These are phyloP conservation scores for Geosmithia putterillii DNA, from an alignment of 2,329 filamentous ascomycete species.

Conservation along the genomic window DNA sequence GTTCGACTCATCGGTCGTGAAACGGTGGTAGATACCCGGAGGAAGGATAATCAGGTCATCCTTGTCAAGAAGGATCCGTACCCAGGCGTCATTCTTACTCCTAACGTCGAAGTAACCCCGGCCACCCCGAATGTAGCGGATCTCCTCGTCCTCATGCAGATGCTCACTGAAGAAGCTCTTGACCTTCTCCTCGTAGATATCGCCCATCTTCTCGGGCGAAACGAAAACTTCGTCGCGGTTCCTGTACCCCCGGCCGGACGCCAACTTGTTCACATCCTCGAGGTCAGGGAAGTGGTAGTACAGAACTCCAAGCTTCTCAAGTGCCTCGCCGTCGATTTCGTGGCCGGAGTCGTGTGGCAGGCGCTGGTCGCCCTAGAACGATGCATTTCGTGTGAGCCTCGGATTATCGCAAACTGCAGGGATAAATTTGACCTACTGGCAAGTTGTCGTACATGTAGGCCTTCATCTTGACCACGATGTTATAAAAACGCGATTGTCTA, in stretches of 20 bases:
- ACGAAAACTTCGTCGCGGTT: conserved; percentile 92
- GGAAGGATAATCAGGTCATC: conserved; percentile 87
- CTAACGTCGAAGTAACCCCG: conserved; percentile 90
- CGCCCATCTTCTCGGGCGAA: conserved; percentile 75
- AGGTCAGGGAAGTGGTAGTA: conserved; percentile 59
- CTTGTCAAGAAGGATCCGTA: conserved; percentile 74
- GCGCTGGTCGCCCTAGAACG: conserved; percentile 76
- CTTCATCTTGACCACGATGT: conserved; percentile 28
- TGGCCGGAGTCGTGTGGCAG: conserved; percentile 77
- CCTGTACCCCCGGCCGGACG: conserved; percentile 67
- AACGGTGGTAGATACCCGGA: conserved; percentile 92
- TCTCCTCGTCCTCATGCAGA: conserved; percentile 96
- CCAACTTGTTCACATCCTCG: conserved; percentile 60
- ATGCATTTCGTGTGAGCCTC: neutral
- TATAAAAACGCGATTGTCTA: neutral
- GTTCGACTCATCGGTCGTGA: conserved; percentile 86
- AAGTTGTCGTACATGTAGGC: conserved; percentile 46
- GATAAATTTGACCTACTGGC: conserved; percentile 25
- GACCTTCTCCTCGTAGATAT: conserved; percentile 83
- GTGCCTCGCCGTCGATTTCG: conserved; percentile 49
- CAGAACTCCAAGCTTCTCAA: conserved; percentile 65
- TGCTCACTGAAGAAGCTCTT: conserved; percentile 92
- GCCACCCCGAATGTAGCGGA: conserved; percentile 83
- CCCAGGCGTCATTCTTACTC: conserved; percentile 72
- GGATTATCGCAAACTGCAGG: neutral